Evolutionary conservation across 2,329 filamentous ascomycete species (phyloP), one percentile per base, ranked within the genome.

Genomic region (Teratosphaeria gauchensis): DNA sequence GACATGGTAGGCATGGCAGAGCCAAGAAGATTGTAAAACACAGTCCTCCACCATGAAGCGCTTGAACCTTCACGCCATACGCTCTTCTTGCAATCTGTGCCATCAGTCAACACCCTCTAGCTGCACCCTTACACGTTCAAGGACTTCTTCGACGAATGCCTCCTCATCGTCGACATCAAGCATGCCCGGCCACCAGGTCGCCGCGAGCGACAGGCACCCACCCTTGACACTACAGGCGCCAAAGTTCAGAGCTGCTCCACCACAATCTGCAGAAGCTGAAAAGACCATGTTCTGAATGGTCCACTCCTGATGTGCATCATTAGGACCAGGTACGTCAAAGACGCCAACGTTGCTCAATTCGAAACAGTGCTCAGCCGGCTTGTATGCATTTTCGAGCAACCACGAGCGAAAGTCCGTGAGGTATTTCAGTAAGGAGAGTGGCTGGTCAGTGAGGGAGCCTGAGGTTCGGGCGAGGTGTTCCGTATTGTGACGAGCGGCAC

Each of bases 401-500:
- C 77, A 80, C 8, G 65, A 64, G 4, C 73, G 64, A 30, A 78
- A 71, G 56, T 73, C 72, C 4, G 68, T 68, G 1, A 73, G 61
- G 53, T 79, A 80, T 57, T 70, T 64, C 38, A 80, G 65, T 9
- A 80, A 62, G 0, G 75, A 77, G 9, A 79, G 69, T 1, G 77
- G 65, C 57, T 78, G 76, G 48, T 78, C 73, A 4, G 70, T 61
- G 0, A 75, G 63, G 0, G 65, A 71, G 0, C 61, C 62, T 0
- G 72, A 71, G 19, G 66, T 61, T 33, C 69, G 62, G 4, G 71
- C 70, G 0, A 80, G 65, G 1, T 58, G 54, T 16, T 64, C 61
- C 0, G 75, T 77, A 12, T 69, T 69, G 1, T 54, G 56, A 8
- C 67, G 62, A 0, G 74, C 73, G 2, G 64, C 60, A 1, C 42